Base-by-base conservation (phyloP, 331 rosid species). In the Quercus lobata region DNA sequence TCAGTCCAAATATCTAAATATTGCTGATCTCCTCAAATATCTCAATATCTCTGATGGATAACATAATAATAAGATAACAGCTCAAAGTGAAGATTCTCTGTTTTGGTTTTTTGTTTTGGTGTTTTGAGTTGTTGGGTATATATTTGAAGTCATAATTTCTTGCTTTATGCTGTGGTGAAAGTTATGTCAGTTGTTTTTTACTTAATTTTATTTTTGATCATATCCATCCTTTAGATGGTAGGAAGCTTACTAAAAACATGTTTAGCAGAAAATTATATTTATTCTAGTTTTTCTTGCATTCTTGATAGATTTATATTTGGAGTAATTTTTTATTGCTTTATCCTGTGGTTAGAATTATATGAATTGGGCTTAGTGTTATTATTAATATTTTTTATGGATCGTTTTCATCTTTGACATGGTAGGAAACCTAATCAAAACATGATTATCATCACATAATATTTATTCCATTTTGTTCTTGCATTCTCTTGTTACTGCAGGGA, bases 401-500 rank as follows among this genome's bases (percentile, higher is more conserved):
- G 15, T 41, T 68, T 76, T 53, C 8, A 69, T 79, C 21, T 2
- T 0, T 57, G 4, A 69, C 30, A 71, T 37, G 65, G 71, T 24
- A 49, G 80, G 76, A 52, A 57, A 27, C 44, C 52, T 24, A 4
- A 44, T 25, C 74, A 56, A 55, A 77, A 76, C 46, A 35, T 79
- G 29, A 62, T 78, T 75, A 62, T 76, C 57, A 71, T 61, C 27
- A 70, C 34, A 74, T 12, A 30, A 14, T 57, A 57, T 60, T 58
- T 73, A 74, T 37, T 76, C 55, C 66, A 74, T 72, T 66, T 54
- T 46, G 69, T 37, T 17, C 55, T 19, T 65, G 73, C 70, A 24
- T 73, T 75, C 41, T 21, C 7, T 75, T 81, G 79, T 62, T 77
- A 34, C 78, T 86, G 70, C 88, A 96, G 99, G 98, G 87, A 91